These are phyloP conservation scores for Rhizophora mangle DNA, from an alignment of 345 rosid species.

Conservation along the genomic window DNA sequence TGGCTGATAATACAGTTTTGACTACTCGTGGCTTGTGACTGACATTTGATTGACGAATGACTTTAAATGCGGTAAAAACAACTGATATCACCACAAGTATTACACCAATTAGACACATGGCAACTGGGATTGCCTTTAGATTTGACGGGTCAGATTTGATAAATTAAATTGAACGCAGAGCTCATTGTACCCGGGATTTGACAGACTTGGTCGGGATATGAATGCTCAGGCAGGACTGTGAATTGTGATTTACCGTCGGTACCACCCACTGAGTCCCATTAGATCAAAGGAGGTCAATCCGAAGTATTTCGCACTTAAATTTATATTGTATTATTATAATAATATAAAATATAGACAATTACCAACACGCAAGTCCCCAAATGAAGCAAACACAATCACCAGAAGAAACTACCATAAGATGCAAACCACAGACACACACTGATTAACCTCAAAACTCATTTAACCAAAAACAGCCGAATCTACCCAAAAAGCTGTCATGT, in stretches of 20 bases:
- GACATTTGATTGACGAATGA: no score
- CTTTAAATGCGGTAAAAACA: no score
- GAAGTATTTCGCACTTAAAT: no score
- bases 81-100: no score
- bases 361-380: not conserved
- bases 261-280: no score
- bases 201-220: not conserved
- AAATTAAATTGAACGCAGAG: not conserved
- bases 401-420: conserved; percentile 15
- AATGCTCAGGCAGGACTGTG: not conserved
- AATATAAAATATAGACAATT: not conserved
- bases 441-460: not conserved
- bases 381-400: not conserved
- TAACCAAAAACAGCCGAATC: not conserved
- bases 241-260: not conserved
- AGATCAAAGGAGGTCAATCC: no score
- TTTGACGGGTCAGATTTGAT: conserved; percentile 6
- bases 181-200: not conserved
- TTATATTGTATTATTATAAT: no score
- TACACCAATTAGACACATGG: not conserved
- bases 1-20: no score
- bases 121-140: conserved; percentile 1
- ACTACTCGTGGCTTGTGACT: no score
- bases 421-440: not conserved
- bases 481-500: not conserved